Base-by-base conservation (phyloP, 179 eudicot species). In the Amaranthus tricolor region DNA sequence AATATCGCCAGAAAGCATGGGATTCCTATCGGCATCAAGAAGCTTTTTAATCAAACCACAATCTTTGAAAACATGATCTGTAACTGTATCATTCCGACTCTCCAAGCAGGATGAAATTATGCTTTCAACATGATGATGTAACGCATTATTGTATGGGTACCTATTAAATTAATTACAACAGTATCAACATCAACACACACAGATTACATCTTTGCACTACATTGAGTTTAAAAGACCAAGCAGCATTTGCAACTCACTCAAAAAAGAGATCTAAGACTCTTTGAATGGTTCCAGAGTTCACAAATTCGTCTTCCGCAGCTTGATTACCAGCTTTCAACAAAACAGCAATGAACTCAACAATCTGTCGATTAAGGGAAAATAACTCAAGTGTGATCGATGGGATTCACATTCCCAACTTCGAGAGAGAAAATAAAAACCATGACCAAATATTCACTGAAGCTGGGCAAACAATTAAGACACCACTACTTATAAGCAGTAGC, bases 51-150 rank as follows among this genome's bases (percentile, higher is more conserved):
- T 67, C 80, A 95, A 81, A 78, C 86, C 84, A 85, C 98, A 95
- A 20, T 84, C 93, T 66, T 53, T 52, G 53, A 93, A 84, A 31
- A 95, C 87, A 88, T 95, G 98, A 74, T 88, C 91, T 74, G 85
- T 65, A 64, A 91, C 84, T 31, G 83, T 62, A 77, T 64, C 68
- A 76, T 86, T 91, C 75, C 86, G 83, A 84, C 98, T 88, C 77
- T 93, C 99, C 84, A 95, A 79, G 79, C 97, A 93, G 60, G 97
- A 89, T 66, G 78, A 79, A 73, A 93, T 76, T 17, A 95, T 95
- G 81, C 99, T 95, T 85, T 95, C 99, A 68, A 93, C 95, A 58
- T 95, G 93, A 88, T 93, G 98, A 85, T 95, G 99, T 73, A 95
- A 82, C 12, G 95, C 89, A 78, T 89, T 93, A 80, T 95, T 91